phyloP scores from a whole-genome alignment of 768 basidiomycete species.

The Phlebiopsis gigantea region DNA sequence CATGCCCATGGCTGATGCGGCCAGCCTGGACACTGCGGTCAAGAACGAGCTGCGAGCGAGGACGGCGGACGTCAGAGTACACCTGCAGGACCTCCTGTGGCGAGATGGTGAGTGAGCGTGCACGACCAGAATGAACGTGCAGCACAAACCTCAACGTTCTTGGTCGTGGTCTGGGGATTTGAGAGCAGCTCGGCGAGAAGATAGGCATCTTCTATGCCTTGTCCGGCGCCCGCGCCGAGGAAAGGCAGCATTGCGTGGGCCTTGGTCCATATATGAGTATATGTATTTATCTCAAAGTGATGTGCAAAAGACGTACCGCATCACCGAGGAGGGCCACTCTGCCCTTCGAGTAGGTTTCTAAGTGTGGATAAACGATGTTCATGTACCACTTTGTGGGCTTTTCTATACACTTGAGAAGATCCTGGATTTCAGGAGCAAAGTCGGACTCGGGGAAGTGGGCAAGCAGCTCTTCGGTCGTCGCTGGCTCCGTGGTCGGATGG shows the following conservation, averaged over 20 bases:
- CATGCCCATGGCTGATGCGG: conserved; percentile 1
- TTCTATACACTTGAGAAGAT: conserved; percentile 4
- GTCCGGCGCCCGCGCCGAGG: conserved; percentile 12
- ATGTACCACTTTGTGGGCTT: conserved; percentile 11
- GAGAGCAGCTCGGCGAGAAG: conserved; percentile 8
- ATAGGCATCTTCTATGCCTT: conserved; percentile 13
- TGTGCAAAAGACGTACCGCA: conserved; percentile 3
- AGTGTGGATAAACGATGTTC: conserved; percentile 7
- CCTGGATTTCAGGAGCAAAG: conserved; percentile 1
- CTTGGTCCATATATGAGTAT: background rate
- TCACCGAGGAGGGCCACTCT: conserved; percentile 12
- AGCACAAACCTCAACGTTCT: conserved; percentile 11
- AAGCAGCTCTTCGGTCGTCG: background rate
- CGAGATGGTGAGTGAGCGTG: background rate
- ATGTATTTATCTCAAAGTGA: too few species aligned
- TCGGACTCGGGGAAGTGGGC: conserved; percentile 11
- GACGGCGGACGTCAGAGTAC: conserved; percentile 8
- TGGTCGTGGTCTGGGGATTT: background rate
- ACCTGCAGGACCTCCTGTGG: conserved; percentile 5
- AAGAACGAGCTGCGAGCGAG: conserved; percentile 8
- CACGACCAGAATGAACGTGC: background rate
- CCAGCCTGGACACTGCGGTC: conserved; percentile 2
- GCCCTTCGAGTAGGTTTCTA: conserved; percentile 6
- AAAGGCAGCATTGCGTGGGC: conserved; percentile 13
- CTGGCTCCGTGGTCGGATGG: background rate